phyloP scores from a whole-genome alignment of 2,329 filamentous ascomycete species.

The Eurotiales sp. region DNA sequence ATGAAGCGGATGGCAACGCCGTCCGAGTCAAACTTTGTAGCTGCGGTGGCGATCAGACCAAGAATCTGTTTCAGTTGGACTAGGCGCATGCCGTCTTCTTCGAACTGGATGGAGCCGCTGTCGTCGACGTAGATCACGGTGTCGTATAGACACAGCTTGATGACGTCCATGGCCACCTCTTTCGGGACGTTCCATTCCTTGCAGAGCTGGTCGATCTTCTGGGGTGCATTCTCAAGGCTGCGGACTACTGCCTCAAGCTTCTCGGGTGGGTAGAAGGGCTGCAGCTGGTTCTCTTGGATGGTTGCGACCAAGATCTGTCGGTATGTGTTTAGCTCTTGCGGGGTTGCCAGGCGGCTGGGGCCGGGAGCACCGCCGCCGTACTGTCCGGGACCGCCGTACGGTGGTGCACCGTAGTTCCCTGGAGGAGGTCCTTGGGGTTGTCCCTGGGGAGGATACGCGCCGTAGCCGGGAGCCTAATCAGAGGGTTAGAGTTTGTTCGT shows the following conservation, averaged over 20 bases:
- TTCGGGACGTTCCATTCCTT: slow-evolving; percentile 55
- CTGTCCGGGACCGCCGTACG: slow-evolving; percentile 21
- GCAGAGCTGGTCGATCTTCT: slow-evolving; percentile 53
- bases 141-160: slow-evolving; percentile 61
- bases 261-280: slow-evolving; percentile 57
- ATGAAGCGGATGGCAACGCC: slow-evolving; percentile 67
- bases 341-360: slow-evolving; percentile 34
- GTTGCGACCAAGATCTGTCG: slow-evolving; percentile 53
- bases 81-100: slow-evolving; percentile 64
- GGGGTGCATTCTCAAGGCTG: slow-evolving; percentile 28
- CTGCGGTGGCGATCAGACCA: slow-evolving; percentile 59
- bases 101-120: slow-evolving; percentile 66
- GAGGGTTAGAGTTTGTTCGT: no score
- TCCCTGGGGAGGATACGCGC: slow-evolving; percentile 26
- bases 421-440: slow-evolving; percentile 19
- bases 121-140: slow-evolving; percentile 64
- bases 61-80: slow-evolving; percentile 64
- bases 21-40: slow-evolving; percentile 66
- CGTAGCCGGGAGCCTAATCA: slow-evolving; percentile 5
- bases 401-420: slow-evolving; percentile 21
- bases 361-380: slow-evolving; percentile 28
- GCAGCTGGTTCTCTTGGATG: slow-evolving; percentile 59
- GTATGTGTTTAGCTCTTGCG: slow-evolving; percentile 53
- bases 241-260: slow-evolving; percentile 36
- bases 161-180: slow-evolving; percentile 61